Evolutionary conservation across 345 rosid species (phyloP).

Genomic region (Ceriops tagal): DNA sequence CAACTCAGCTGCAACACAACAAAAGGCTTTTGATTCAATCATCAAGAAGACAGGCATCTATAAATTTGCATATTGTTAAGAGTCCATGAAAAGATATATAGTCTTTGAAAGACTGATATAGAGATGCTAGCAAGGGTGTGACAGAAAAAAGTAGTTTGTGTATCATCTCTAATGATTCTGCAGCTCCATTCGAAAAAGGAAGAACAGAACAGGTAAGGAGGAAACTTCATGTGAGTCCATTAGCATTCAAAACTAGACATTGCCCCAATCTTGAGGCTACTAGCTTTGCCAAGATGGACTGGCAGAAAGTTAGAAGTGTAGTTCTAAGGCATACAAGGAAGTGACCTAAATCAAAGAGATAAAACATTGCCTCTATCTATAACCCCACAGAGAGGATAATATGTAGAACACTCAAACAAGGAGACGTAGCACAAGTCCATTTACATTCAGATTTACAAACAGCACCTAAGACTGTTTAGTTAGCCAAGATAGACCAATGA

Average conservation of each 20-base stretch:
- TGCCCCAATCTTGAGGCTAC: slow-evolving; percentile 21
- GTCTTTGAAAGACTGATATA: too few relatives aligned
- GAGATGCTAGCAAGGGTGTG: too few relatives aligned
- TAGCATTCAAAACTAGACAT: slow-evolving; percentile 48
- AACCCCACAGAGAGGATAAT: too few relatives aligned
- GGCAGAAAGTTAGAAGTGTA: neutral
- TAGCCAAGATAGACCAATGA: too few relatives aligned
- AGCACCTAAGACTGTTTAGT: too few relatives aligned
- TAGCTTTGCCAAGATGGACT: slow-evolving; percentile 73
- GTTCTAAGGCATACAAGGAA: neutral
- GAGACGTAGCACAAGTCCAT: too few relatives aligned
- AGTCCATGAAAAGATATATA: too few relatives aligned
- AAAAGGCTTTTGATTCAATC: neutral
- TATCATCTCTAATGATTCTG: slow-evolving; percentile 25
- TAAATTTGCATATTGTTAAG: too few relatives aligned
- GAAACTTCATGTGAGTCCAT: slow-evolving; percentile 37
- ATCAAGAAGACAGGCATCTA: too few relatives aligned
- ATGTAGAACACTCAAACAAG: too few relatives aligned
- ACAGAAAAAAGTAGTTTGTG: neutral
- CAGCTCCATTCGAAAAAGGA: slow-evolving; percentile 6
- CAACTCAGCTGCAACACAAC: slow-evolving; percentile 66
- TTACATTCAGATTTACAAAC: too few relatives aligned
- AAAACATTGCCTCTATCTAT: too few relatives aligned
- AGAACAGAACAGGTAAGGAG: slow-evolving; percentile 17
- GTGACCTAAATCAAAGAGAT: neutral